Conservation (phyloP, 2,329 filamentous ascomycete genomes). For the Mycogone perniciosa region DNA sequence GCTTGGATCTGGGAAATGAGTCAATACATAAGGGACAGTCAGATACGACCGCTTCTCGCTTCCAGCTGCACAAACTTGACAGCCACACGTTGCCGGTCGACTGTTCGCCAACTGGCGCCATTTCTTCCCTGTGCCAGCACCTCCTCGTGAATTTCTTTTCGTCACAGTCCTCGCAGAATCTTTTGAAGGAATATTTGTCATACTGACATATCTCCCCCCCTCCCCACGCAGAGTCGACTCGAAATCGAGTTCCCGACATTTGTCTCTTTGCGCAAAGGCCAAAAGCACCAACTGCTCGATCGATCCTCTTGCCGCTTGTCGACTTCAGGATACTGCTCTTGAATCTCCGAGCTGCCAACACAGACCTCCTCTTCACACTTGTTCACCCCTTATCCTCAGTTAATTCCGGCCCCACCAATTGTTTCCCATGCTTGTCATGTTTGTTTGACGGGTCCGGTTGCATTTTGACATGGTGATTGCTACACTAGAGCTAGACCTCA, state of each 20-base stretch:
- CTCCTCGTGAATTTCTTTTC: background rate
- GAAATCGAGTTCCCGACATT: background rate
- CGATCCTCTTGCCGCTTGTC: too few relatives aligned
- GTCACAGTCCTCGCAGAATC: background rate
- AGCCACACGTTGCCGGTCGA: background rate
- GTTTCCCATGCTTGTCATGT: background rate
- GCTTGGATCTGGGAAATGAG: background rate
- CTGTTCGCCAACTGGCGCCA: background rate
- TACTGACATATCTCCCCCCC: background rate
- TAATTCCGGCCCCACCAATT: background rate
- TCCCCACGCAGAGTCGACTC: background rate
- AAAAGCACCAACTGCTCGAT: too few relatives aligned
- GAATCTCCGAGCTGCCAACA: background rate
- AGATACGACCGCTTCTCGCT: background rate
- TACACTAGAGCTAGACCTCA: background rate
- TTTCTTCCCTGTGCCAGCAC: background rate
- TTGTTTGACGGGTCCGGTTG: background rate
- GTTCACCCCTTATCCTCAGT: background rate
- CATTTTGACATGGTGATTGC: conserved; percentile 15
- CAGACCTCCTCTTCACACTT: background rate
- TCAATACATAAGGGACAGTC: background rate
- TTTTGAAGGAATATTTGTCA: background rate
- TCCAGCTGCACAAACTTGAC: background rate
- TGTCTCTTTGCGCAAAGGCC: background rate
- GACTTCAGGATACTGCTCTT: too few relatives aligned